phyloP scores from a whole-genome alignment of 1,284 basidiomycete genomes.

The Sporisorium graminicola region DNA sequence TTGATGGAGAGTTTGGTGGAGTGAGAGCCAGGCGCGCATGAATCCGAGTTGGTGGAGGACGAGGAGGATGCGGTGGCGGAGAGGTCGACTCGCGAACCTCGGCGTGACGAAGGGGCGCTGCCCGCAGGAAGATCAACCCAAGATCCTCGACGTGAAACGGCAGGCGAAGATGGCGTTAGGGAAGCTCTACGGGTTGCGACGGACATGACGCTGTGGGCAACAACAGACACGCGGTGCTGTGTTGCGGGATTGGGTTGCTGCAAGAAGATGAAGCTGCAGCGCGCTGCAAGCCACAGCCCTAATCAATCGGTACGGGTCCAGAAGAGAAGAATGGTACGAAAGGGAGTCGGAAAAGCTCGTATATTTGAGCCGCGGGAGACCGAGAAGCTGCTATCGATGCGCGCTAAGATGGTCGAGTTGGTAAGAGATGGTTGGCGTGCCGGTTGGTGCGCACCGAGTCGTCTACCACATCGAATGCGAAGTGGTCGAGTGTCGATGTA shows the following conservation, averaged over 20 bases:
- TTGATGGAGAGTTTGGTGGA: slow-evolving; percentile 34
- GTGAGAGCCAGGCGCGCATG: slow-evolving; percentile 9
- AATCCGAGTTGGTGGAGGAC: slow-evolving; percentile 1
- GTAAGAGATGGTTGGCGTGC: neutral
- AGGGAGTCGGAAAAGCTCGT: neutral
- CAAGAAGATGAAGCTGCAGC: slow-evolving; percentile 2
- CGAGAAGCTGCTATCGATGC: too few relatives aligned
- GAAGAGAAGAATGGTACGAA: neutral
- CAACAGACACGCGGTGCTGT: neutral
- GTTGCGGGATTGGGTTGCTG: neutral
- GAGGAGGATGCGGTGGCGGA: slow-evolving; percentile 14
- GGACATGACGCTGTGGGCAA: slow-evolving; percentile 28
- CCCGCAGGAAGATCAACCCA: slow-evolving; percentile 31
- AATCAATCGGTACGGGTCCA: slow-evolving; percentile 1
- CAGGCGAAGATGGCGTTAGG: slow-evolving; percentile 42
- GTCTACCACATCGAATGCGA: slow-evolving; percentile 1
- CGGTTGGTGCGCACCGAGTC: neutral
- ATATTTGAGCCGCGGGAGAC: slow-evolving; percentile 5
- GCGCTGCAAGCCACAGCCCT: slow-evolving; percentile 8
- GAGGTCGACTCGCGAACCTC: slow-evolving; percentile 37
- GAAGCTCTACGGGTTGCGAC: slow-evolving; percentile 39
- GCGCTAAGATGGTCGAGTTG: neutral
- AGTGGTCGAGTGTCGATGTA: neutral
- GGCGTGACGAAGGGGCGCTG: slow-evolving; percentile 28
- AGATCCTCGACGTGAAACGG: slow-evolving; percentile 37